Percentiles rank a stretch among this genome's conserved stretches.
These are phyloP conservation scores for Cyathus striatus DNA, from an alignment of 768 basidiomycete species.

Conservation along the genomic window DNA sequence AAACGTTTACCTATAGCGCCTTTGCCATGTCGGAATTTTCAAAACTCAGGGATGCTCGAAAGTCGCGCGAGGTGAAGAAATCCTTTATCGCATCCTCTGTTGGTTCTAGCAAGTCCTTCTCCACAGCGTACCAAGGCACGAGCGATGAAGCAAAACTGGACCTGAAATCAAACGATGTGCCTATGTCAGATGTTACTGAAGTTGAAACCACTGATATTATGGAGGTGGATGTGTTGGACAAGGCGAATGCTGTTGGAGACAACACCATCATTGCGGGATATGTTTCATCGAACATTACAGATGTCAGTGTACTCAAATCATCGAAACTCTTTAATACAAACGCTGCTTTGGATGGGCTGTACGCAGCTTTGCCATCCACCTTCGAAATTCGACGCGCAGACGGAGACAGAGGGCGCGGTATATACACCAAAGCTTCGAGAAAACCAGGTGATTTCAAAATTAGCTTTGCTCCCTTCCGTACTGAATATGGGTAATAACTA, in stretches of 20 bases:
- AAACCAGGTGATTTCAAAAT: slow-evolving; percentile 17
- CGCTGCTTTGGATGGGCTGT: slow-evolving; percentile 6
- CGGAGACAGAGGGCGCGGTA: slow-evolving; percentile 14
- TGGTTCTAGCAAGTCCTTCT: slow-evolving; percentile 5
- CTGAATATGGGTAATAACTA: slow-evolving; percentile 5
- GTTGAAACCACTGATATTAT: neutral
- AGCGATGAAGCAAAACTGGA: too few relatives aligned
- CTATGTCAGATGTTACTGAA: neutral
- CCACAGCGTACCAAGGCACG: too few relatives aligned
- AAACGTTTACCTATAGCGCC: too few relatives aligned
- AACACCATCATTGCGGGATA: neutral
- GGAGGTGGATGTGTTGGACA: neutral
- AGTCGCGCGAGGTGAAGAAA: slow-evolving; percentile 15
- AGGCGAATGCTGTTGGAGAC: neutral
- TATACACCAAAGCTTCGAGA: slow-evolving; percentile 13
- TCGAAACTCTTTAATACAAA: neutral
- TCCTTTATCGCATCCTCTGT: slow-evolving; percentile 22
- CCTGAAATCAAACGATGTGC: neutral
- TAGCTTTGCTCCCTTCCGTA: neutral
- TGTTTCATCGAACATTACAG: neutral
- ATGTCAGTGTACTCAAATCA: neutral
- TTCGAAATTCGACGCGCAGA: slow-evolving; percentile 13
- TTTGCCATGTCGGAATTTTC: slow-evolving; percentile 33
- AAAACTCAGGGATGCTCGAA: slow-evolving; percentile 24
- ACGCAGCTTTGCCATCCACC: slow-evolving; percentile 12